Evolutionary conservation across 192 early-diverging fungal genomes (phyloP).

Genomic region (Umbelopsis sp.): DNA sequence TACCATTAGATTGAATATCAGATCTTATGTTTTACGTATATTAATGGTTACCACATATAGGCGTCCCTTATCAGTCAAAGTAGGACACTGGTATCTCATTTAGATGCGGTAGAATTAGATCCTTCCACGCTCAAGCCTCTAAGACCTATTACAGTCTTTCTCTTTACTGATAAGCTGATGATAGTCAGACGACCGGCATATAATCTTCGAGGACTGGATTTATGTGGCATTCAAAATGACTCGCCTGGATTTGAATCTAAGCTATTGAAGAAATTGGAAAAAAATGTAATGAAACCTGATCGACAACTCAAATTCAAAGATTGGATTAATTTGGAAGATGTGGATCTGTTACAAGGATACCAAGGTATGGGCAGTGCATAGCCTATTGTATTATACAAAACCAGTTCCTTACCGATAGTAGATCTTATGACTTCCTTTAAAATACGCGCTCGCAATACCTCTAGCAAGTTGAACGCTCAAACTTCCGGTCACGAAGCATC

Average conservation of each 20-base stretch:
- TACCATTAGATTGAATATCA: too few relatives aligned
- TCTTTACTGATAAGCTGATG: slow-evolving; percentile 41
- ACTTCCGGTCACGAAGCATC: background rate
- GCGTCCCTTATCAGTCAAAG: slow-evolving; percentile 37
- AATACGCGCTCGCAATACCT: slow-evolving; percentile 12
- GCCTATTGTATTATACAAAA: background rate
- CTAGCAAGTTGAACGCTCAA: slow-evolving; percentile 20
- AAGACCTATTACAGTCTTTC: slow-evolving; percentile 34
- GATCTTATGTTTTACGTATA: background rate
- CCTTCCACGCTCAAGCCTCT: slow-evolving; percentile 23
- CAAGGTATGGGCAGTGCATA: slow-evolving; percentile 17
- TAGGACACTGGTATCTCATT: slow-evolving; percentile 25
- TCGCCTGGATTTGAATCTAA: slow-evolving; percentile 7
- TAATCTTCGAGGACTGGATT: slow-evolving; percentile 27
- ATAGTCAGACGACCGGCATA: slow-evolving; percentile 31
- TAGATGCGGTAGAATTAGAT: slow-evolving; percentile 37
- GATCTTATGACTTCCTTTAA: slow-evolving; percentile 26
- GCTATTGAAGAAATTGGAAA: slow-evolving; percentile 23
- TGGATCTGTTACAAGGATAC: slow-evolving; percentile 27
- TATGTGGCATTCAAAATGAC: slow-evolving; percentile 33
- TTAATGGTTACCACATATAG: slow-evolving; percentile 1
- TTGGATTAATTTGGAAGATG: slow-evolving; percentile 30
- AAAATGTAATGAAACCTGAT: background rate
- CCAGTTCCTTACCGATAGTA: background rate
- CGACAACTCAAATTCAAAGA: slow-evolving; percentile 38